Evolutionary conservation across 495 filamentous ascomycete genomes (phyloP), one percentile per base, ranked within the genome.

Genomic region (Bryoglossum gracile): DNA sequence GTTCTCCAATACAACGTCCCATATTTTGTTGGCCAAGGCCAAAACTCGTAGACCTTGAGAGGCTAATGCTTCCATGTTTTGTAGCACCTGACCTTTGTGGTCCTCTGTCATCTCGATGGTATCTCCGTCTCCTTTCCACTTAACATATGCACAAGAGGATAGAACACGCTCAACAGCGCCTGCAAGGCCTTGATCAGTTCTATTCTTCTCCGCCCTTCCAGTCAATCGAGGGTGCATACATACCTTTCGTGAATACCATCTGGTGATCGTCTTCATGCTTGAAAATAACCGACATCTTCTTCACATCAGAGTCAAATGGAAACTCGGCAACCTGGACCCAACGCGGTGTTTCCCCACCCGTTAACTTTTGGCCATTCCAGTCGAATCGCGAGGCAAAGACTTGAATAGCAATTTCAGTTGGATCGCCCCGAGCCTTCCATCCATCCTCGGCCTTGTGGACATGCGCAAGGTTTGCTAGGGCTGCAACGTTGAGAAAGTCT

Each of bases 381-480:
- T 77, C 65, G 58, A 86, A 81, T 14, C 82, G 75, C 33, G 66
- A 71, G 3, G 81, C 73, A 54, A 85, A 82, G 2, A 85, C 81
- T 56, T 86, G 80, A 45, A 86, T 80, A 8, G 82, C 81, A 51
- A 84, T 82, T 50, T 85, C 80, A 0, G 82, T 86, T 5, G 82
- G 82, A 47, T 84, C 80, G 17, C 82, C 82, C 22, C 72, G 74
- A 22, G 80, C 77, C 44, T 75, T 67, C 82, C 82, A 86, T 48
- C 67, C 66, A 3, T 68, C 62, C 11, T 73, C 64, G 6, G 65
- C 63, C 42, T 69, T 59, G 47, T 74, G 68, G 3, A 84, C 68
- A 43, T 71, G 74, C 14, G 82, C 81, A 14, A 86, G 70, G 49
- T 86, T 86, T 14, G 80, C 81, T 49, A 86, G 76, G 1, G 82